Evolutionary conservation across 352 stramenopile genomes (phyloP), one percentile per base, ranked within the genome.

Genomic region (Pythium vanterpoolii): DNA sequence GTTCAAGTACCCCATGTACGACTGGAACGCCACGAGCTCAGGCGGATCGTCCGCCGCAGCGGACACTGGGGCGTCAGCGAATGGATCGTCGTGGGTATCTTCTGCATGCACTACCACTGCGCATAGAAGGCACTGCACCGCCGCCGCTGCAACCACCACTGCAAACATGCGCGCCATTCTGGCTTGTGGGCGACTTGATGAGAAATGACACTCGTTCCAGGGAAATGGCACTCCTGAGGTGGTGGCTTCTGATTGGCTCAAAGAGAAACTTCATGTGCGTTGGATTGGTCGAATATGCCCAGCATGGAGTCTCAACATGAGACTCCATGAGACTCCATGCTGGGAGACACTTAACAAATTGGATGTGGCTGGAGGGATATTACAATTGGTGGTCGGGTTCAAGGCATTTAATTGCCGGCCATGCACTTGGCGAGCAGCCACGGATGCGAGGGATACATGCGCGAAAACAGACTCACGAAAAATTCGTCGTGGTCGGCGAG

Each of bases 401-500:
- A 1, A 8, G 21, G 21, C 16, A 30, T 50, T 33, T 49, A 36
- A 24, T 46, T 53, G 1, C 39, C 14, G 18, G 39, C 51, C 44
- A 72, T 67, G 55, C 81, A 90, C 63, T 93, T 93, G 10, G 76
- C 80, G 18, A 95, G 65, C 33, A 95, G 58, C 84, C 84, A 95
- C 39, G 73, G 70, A 36, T 93, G 80, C 27, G 77, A 76, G 21
- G 86, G 84, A 64, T 91, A 95, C 61, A 93, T 87, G 38, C 84
- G 83, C 18, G 80, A 87, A 45, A 95, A 92, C 30, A 95, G 66
- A 30, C 80, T 89, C 43, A 90, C 78, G 45, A 92, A 91, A 57
- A 93, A 92, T 66, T 92, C 84, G 53, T 93, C 84, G 52, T 93
- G 83, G 69, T 95, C 86, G 6, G 77, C 81, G 16, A 95, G 78